Conservation (phyloP, 163 green algal species). For the Prototheca stagnorum region DNA sequence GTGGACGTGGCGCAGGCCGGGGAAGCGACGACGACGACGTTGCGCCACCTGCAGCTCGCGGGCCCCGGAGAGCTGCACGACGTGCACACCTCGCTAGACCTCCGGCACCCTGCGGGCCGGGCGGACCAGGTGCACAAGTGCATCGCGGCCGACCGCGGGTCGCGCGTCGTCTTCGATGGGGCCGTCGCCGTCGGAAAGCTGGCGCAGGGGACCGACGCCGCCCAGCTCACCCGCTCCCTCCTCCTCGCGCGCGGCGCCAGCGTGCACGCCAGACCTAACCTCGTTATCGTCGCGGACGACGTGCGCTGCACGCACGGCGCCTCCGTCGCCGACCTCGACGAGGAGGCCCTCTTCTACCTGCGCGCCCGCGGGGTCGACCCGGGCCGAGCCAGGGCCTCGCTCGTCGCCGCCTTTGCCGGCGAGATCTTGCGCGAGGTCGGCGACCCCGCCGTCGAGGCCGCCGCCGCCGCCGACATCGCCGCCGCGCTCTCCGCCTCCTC, state of each 20-base stretch:
- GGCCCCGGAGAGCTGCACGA: not conserved
- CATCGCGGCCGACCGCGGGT: conserved; percentile 50
- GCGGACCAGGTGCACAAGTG: conserved; percentile 96
- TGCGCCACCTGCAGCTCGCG: conserved; percentile 16
- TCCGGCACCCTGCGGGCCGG: conserved; percentile 68
- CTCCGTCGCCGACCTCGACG: conserved; percentile 82
- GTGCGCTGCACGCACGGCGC: conserved; percentile 97
- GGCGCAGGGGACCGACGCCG: conserved; percentile 88
- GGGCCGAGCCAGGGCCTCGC: conserved; percentile 46
- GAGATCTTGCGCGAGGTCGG: conserved; percentile 49
- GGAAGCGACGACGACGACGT: conserved; percentile 37
- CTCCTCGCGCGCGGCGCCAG: conserved; percentile 80
- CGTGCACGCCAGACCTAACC: conserved; percentile 94
- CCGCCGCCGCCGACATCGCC: conserved; percentile 6
- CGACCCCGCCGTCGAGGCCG: conserved; percentile 5
- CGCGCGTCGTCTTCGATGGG: conserved; percentile 88
- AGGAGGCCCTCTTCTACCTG: conserved; percentile 98
- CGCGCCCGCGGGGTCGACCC: conserved; percentile 67
- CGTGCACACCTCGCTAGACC: conserved; percentile 32
- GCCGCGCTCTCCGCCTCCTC: too few relatives aligned
- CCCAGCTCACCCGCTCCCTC: conserved; percentile 92
- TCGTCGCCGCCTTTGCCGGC: conserved; percentile 84
- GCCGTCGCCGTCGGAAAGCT: conserved; percentile 76
- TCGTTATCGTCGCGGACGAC: conserved; percentile 96
- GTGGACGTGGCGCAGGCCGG: conserved; percentile 49